Evolutionary conservation across 1,284 basidiomycete species (phyloP).

Genomic region (Puccinia polysora): DNA sequence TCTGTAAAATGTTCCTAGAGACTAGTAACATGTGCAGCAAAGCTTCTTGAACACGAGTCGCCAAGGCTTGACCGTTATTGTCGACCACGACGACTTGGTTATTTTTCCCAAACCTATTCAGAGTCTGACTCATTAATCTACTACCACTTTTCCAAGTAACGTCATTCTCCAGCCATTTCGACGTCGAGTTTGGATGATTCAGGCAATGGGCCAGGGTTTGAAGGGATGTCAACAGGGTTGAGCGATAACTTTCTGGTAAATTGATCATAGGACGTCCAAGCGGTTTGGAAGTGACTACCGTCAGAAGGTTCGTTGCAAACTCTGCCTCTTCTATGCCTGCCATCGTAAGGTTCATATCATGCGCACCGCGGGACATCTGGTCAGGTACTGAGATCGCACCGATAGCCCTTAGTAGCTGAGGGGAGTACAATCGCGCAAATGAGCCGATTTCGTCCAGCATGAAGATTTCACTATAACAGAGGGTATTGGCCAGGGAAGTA

Average conservation of each 20-base stretch:
- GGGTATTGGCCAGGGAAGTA: slow-evolving; percentile 29
- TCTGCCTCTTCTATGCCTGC: slow-evolving; percentile 38
- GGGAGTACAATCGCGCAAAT: slow-evolving; percentile 39
- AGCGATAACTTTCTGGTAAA: slow-evolving; percentile 25
- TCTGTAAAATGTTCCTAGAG: slow-evolving; percentile 36
- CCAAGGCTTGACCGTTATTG: slow-evolving; percentile 18
- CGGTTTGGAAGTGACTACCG: slow-evolving; percentile 31
- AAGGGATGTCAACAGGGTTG: slow-evolving; percentile 23
- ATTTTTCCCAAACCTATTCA: slow-evolving; percentile 11
- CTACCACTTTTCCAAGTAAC: slow-evolving; percentile 22
- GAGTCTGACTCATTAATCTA: slow-evolving; percentile 24
- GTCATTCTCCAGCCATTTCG: slow-evolving; percentile 43
- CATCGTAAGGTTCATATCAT: slow-evolving; percentile 26
- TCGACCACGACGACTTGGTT: slow-evolving; percentile 17
- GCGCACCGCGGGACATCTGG: slow-evolving; percentile 13
- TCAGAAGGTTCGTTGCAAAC: slow-evolving; percentile 23
- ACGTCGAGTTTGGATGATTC: slow-evolving; percentile 40
- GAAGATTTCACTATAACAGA: slow-evolving; percentile 39
- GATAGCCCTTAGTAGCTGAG: slow-evolving; percentile 35
- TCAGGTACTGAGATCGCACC: slow-evolving; percentile 17
- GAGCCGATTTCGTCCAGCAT: slow-evolving; percentile 40
- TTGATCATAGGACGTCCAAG: slow-evolving; percentile 28
- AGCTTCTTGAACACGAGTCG: slow-evolving; percentile 33
- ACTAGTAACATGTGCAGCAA: slow-evolving; percentile 43
- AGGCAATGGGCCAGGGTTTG: slow-evolving; percentile 43